Evolutionary conservation across 495 filamentous ascomycete species (phyloP).

Genomic region (Pyrenopolyporus hunteri): DNA sequence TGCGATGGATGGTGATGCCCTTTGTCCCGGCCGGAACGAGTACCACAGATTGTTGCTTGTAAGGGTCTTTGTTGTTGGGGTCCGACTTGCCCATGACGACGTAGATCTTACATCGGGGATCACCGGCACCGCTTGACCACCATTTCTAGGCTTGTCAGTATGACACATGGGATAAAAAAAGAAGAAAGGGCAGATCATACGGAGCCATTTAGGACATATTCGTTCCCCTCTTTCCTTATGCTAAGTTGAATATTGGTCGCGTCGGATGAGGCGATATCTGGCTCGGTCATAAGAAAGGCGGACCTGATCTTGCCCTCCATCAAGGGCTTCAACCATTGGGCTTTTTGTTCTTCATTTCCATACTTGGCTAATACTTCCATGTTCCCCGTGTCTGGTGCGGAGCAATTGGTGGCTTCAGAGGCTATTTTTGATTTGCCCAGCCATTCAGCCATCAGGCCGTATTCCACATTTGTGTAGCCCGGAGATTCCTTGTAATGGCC

Average conservation of each 20-base stretch:
- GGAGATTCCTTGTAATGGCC: constrained; percentile 94
- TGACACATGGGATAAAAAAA: neutral
- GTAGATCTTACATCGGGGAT: constrained; percentile 87
- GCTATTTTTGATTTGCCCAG: constrained; percentile 80
- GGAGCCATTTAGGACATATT: constrained; percentile 85
- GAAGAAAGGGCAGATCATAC: constrained; percentile 49
- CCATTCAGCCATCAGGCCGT: constrained; percentile 90
- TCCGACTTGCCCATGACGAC: constrained; percentile 91
- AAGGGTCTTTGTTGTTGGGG: constrained; percentile 70
- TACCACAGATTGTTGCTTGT: constrained; percentile 88
- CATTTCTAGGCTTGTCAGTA: constrained; percentile 69
- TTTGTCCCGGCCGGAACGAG: constrained; percentile 76
- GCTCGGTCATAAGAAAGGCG: constrained; percentile 94
- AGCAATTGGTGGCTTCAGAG: constrained; percentile 88
- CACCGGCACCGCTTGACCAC: constrained; percentile 93
- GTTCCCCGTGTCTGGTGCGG: constrained; percentile 92
- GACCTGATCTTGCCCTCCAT: constrained; percentile 86
- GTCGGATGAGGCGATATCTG: constrained; percentile 82
- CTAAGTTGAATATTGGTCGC: constrained; percentile 85
- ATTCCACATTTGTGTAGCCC: constrained; percentile 89
- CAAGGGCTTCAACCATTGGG: constrained; percentile 80
- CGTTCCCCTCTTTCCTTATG: constrained; percentile 78
- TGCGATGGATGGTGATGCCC: constrained; percentile 82
- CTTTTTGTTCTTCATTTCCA: constrained; percentile 87
- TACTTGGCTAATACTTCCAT: constrained; percentile 97